Conservation (phyloP, 1,139 yeast genomes). For the Arxiozyma slooffiae region DNA sequence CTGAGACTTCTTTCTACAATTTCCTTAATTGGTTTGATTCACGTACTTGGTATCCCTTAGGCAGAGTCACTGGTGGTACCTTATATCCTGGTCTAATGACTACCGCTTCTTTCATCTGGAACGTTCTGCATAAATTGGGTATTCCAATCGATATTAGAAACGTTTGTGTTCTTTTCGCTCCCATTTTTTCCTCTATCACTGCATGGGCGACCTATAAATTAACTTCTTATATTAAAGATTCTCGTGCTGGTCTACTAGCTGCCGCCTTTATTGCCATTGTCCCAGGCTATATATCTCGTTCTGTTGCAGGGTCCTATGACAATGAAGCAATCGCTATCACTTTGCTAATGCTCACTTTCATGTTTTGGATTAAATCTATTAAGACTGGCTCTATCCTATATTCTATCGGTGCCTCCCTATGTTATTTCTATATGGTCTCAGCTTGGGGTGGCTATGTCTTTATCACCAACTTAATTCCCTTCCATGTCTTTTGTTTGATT, state of each 20-base stretch:
- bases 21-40: conserved; percentile 98
- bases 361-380: conserved; percentile 89
- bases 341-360: conserved; percentile 87
- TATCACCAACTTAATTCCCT: conserved; percentile 93
- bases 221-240: conserved; percentile 82
- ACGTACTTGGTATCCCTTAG: conserved; percentile 97
- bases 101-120: conserved; percentile 85
- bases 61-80: conserved; percentile 98
- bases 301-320: conserved; percentile 98
- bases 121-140: conserved; percentile 50
- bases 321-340: conserved; percentile 99
- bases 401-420: conserved; percentile 75
- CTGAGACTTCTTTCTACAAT: conserved; percentile 72
- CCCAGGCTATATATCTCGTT: conserved; percentile 96
- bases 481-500: conserved; percentile 83
- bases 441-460: conserved; percentile 99
- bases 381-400: conserved; percentile 83
- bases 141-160: conserved; percentile 90
- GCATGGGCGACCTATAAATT: conserved; percentile 86
- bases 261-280: conserved; percentile 96
- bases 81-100: conserved; percentile 98
- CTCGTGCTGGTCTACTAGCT: conserved; percentile 81
- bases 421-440: conserved; percentile 96
- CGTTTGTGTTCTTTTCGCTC: conserved; percentile 91
- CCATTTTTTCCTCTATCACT: conserved; percentile 90